Evolutionary conservation across 1,139 yeast genomes (phyloP), one percentile per base, ranked within the genome.

Genomic region (Pneumocystis sp.): DNA sequence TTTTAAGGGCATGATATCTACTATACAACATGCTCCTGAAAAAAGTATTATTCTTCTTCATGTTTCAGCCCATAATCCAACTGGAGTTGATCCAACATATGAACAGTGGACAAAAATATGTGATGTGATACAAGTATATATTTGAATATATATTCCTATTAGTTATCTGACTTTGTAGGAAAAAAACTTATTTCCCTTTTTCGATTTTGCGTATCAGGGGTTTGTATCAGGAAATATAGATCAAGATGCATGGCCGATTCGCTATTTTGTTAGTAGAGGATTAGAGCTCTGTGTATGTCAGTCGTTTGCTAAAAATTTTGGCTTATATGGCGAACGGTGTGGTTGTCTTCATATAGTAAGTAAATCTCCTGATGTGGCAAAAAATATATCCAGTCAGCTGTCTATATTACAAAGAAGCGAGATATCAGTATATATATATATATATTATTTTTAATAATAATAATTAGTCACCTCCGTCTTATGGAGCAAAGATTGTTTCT

Each of bases 61-160:
- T 77, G 96, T 96, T 5, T 90, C 97, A 74, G 95, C 97, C 72
- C 97, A 91, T 79, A 91, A 91, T 77, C 97, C 97, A 59, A 91
- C 97, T 17, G 97, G 97, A 44, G 84, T 91, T 69, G 97, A 91
- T 74, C 95, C 95, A 68, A 81, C 88, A 15, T 76, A 76, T 63
- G 87, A 85, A 64, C 91, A 91, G 74, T 91, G 97, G 97, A 78
- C 78, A 67, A 75, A 81, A 72, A 87, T 91, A 64, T 80, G 85
- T 69, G 82, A 83, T 63, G 83, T 85, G 39, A 74, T 88, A 63
- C 77, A 81, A 3, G 57, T 50, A 50, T 50, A 3, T 40, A 10
- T 8, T 25, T 50, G 25, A 25, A 10, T 25, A 44, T 44, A 7
- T 44, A 25, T 25, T 50, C 21, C 2, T 50, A n/a, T 50, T 5